These are phyloP conservation scores for Naganishia vishniacii DNA, from an alignment of 768 basidiomycete genomes.

Conservation along the genomic window DNA sequence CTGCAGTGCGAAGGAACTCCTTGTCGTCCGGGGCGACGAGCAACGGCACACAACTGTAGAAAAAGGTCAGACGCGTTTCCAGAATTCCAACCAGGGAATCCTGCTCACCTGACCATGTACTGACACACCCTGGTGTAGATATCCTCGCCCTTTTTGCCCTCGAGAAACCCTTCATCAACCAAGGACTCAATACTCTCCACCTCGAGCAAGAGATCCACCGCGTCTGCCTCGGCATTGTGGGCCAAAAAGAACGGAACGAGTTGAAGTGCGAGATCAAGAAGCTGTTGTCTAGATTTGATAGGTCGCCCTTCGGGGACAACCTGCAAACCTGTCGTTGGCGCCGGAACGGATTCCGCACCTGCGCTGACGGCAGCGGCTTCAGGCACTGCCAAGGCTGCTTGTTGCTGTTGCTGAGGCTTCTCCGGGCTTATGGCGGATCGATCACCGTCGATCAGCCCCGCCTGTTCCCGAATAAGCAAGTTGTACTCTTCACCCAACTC, in stretches of 20 bases:
- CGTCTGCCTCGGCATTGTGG: constrained; percentile 97
- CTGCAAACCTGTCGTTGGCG: constrained; percentile 6
- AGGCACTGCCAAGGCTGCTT: neutral
- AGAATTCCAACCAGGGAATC: neutral
- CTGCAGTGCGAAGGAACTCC: constrained; percentile 79
- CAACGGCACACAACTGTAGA: constrained; percentile 68
- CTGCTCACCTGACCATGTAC: constrained; percentile 83
- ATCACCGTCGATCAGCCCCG: constrained; percentile 14
- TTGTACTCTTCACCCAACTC: constrained; percentile 92
- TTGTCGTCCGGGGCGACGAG: constrained; percentile 89
- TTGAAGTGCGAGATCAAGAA: constrained; percentile 69
- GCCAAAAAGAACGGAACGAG: constrained; percentile 82
- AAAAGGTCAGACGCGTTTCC: neutral
- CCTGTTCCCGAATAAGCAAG: constrained; percentile 25
- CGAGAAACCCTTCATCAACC: constrained; percentile 59
- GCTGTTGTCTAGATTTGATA: constrained; percentile 55
- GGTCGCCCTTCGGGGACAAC: constrained; percentile 19
- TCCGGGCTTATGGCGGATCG: neutral
- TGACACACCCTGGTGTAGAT: constrained; percentile 83
- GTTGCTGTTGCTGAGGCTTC: too few relatives aligned
- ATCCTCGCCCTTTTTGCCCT: constrained; percentile 57
- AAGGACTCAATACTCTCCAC: constrained; percentile 81
- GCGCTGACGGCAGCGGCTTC: constrained; percentile 12
- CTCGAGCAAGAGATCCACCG: constrained; percentile 90
- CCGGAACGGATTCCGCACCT: constrained; percentile 6